Percentiles rank a stretch among this genome's conserved stretches.
These are phyloP conservation scores for Annulohypoxylon stygium DNA, from an alignment of 495 filamentous ascomycete species.

Conservation along the genomic window DNA sequence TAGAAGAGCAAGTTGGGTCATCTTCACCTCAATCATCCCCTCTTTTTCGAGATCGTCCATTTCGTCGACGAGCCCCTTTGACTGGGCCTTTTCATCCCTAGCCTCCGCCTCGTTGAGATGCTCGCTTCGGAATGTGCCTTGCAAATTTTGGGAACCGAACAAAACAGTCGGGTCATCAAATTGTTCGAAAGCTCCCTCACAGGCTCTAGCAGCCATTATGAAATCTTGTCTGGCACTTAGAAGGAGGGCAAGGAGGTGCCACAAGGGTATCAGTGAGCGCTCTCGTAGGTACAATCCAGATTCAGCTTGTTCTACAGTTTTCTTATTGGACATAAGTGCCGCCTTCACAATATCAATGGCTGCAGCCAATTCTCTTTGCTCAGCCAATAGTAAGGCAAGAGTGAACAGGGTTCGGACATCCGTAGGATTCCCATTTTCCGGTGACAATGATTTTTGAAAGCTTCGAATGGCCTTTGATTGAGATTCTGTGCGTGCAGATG, in stretches of 20 bases:
- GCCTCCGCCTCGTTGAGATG: slow-evolving; percentile 64
- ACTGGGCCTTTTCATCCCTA: slow-evolving; percentile 52
- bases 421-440: slow-evolving; percentile 69
- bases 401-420: slow-evolving; percentile 82
- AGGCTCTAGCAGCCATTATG: slow-evolving; percentile 79
- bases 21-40: slow-evolving; percentile 87
- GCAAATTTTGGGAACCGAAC: slow-evolving; percentile 62
- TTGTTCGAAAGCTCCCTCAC: slow-evolving; percentile 90
- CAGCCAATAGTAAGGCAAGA: slow-evolving; percentile 81
- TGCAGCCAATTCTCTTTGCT: slow-evolving; percentile 79
- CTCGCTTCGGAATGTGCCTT: slow-evolving; percentile 64
- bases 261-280: slow-evolving; percentile 74
- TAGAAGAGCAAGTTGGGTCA: slow-evolving; percentile 88
- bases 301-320: slow-evolving; percentile 51
- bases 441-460: slow-evolving; percentile 76
- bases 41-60: slow-evolving; percentile 84
- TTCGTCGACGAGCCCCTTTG: slow-evolving; percentile 72
- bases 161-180: slow-evolving; percentile 73
- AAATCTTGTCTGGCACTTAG: slow-evolving; percentile 90
- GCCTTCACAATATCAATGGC: slow-evolving; percentile 82
- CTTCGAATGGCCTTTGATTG: slow-evolving; percentile 79
- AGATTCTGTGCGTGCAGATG: slow-evolving; percentile 73
- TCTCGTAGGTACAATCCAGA: slow-evolving; percentile 62
- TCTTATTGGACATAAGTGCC: slow-evolving; percentile 62
- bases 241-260: slow-evolving; percentile 89